Conservation (phyloP, 768 basidiomycete species). For the Boletus patriciae region DNA sequence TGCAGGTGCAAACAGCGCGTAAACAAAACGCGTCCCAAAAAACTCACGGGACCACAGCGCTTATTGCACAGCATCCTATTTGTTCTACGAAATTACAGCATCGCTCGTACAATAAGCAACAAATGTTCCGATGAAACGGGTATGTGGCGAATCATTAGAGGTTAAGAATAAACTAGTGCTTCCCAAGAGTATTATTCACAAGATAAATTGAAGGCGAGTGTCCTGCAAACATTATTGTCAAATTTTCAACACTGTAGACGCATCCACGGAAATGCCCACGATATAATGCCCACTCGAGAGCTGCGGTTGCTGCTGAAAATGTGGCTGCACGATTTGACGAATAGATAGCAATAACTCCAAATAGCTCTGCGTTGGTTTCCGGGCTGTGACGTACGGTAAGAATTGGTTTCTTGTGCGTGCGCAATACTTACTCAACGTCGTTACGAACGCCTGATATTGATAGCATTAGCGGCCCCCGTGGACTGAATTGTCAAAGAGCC, state of each 20-base stretch:
- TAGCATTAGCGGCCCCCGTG: not conserved
- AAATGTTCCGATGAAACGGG: not conserved
- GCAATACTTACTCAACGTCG: conserved; percentile 41
- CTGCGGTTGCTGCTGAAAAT: conserved; percentile 72
- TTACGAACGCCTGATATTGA: conserved; percentile 58
- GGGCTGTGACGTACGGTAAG: conserved; percentile 27
- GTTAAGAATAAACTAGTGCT: conserved; percentile 8
- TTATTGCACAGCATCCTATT: not conserved
- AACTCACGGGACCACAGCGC: conserved; percentile 20
- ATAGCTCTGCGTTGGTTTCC: conserved; percentile 62
- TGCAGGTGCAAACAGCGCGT: conserved; percentile 29
- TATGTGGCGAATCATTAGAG: not conserved
- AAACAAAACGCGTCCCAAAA: conserved; percentile 28
- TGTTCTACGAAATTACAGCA: conserved; percentile 1
- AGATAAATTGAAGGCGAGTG: conserved; percentile 31
- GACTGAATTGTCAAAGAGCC: not conserved
- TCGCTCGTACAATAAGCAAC: not conserved
- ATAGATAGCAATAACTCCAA: conserved; percentile 58
- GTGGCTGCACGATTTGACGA: conserved; percentile 56
- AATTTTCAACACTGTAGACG: not conserved
- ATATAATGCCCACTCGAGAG: conserved; percentile 72
- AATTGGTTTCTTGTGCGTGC: not conserved
- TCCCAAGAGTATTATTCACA: conserved; percentile 17
- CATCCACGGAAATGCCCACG: conserved; percentile 32
- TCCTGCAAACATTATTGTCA: conserved; percentile 21